Evolutionary conservation across 2,329 filamentous ascomycete genomes (phyloP), one percentile per base, ranked within the genome.

Genomic region (Tolypocladium inflatum): DNA sequence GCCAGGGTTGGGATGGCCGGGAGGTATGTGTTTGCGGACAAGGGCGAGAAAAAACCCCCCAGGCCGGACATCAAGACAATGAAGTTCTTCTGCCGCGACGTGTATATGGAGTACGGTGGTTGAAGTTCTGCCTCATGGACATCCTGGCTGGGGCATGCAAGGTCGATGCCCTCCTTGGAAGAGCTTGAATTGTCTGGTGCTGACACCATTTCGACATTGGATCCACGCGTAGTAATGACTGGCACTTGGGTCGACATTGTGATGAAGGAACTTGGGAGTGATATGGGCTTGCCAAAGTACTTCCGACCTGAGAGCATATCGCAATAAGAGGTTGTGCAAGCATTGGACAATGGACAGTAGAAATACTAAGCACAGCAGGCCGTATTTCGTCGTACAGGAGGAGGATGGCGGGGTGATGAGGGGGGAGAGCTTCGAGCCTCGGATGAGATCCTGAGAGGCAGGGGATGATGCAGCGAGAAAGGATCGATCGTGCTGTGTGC

Each of bases 51-150:
- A n/a, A 59, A 59, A 19, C 57, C 57, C 19, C 57, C 57, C 41
- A 59, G 19, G 26, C 30, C 21, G 48, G 57, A 59, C 57, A 59
- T 57, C 2, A 57, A 57, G 38, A 59, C 57, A 39, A 59, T 57
- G 21, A 57, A 59, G 15, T 23, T 26, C 50, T 59, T 59, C 41
- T 59, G 57, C 6, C 55, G 55, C 38, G 23, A 37, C 17, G 57
- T 57, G 55, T 57, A 57, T 38, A 59, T 57, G 11, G 57, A 59
- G 55, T 59, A 59, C 13, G n/a, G 33, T 13, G 23, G 19, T 13
- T n/a, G 30, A 33, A 35, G 26, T 0, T 53, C 50, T 53, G 50
- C 50, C 50, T 33, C 50, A 10, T 33, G 26, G 23, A 33, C 21
- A 6, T 53, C 8, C 37, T 53, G 30, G 50, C 39, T 17, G 2